phyloP scores from a whole-genome alignment of 352 stramenopile genomes.

The Phytopythium mirpurense region DNA sequence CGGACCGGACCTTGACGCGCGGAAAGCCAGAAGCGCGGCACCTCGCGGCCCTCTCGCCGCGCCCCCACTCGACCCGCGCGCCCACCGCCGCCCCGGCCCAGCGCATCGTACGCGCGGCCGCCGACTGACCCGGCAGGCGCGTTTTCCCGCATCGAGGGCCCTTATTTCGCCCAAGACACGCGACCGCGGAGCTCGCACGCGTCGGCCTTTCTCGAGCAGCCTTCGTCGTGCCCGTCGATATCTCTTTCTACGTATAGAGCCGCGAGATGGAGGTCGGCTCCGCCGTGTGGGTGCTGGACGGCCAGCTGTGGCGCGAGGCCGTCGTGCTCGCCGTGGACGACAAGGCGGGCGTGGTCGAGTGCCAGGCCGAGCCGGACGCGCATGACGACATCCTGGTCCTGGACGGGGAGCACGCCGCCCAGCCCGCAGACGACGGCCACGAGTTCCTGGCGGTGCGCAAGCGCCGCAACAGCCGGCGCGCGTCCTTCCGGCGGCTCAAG shows the following conservation, averaged over 20 bases:
- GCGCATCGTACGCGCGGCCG: background rate
- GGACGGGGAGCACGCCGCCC: slow-evolving; percentile 17
- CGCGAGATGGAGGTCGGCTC: slow-evolving; percentile 61
- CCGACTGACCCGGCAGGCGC: background rate
- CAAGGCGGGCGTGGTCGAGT: slow-evolving; percentile 39
- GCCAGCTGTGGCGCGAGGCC: slow-evolving; percentile 69
- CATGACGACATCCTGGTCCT: slow-evolving; percentile 27
- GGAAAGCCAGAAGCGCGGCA: background rate
- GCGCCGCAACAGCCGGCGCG: slow-evolving; percentile 44
- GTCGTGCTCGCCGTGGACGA: slow-evolving; percentile 45
- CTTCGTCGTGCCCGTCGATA: too few species aligned
- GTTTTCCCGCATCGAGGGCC: background rate
- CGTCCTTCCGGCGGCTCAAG: slow-evolving; percentile 31
- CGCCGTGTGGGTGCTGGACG: slow-evolving; percentile 72
- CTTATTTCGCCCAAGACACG: background rate
- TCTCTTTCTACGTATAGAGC: background rate
- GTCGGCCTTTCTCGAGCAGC: slow-evolving; percentile 1
- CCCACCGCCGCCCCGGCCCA: background rate
- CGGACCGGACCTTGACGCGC: slow-evolving; percentile 6
- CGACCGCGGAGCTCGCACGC: background rate
- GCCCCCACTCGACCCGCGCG: background rate
- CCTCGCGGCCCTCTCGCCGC: background rate
- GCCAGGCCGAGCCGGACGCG: slow-evolving; percentile 41
- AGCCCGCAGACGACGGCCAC: slow-evolving; percentile 14
- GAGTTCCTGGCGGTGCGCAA: slow-evolving; percentile 44